phyloP scores from a whole-genome alignment of 768 basidiomycete genomes.

The Termitomyces heimii region DNA sequence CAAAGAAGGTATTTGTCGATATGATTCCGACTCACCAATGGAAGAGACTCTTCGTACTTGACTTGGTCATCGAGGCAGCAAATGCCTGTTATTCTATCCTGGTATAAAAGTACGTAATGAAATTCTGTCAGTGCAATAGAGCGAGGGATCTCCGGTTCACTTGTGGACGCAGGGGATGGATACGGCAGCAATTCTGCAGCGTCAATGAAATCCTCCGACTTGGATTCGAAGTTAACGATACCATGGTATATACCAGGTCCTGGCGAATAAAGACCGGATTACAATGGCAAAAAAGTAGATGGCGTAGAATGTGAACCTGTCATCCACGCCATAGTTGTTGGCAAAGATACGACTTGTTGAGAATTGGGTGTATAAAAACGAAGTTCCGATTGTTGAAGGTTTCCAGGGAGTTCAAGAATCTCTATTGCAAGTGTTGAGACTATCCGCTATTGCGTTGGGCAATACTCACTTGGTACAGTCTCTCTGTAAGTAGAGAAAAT shows the following conservation, averaged over 20 bases:
- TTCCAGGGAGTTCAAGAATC: conserved; percentile 86
- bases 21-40: conserved; percentile 53
- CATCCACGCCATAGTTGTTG: conserved; percentile 84
- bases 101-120: conserved; percentile 85
- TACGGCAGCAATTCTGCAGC: conserved; percentile 77
- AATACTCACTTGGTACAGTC: conserved; percentile 63
- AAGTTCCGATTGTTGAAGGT: conserved; percentile 68
- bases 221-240: conserved; percentile 60
- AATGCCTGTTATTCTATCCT: conserved; percentile 70
- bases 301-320: conserved; percentile 50
- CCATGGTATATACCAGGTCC: conserved; percentile 90
- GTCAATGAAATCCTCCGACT: conserved; percentile 72
- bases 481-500: conserved; percentile 75
- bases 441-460: neutral
- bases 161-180: conserved; percentile 34
- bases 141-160: conserved; percentile 46
- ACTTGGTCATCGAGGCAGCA: conserved; percentile 76
- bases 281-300: neutral
- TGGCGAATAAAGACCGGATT: conserved; percentile 20
- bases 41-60: conserved; percentile 78
- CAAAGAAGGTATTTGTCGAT: neutral
- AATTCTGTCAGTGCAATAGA: conserved; percentile 87
- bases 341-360: conserved; percentile 62
- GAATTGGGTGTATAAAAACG: conserved; percentile 73
- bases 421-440: conserved; percentile 36